Evolutionary conservation across 345 rosid genomes (phyloP), one percentile per base, ranked within the genome.

Genomic region (Eucalyptus albens): DNA sequence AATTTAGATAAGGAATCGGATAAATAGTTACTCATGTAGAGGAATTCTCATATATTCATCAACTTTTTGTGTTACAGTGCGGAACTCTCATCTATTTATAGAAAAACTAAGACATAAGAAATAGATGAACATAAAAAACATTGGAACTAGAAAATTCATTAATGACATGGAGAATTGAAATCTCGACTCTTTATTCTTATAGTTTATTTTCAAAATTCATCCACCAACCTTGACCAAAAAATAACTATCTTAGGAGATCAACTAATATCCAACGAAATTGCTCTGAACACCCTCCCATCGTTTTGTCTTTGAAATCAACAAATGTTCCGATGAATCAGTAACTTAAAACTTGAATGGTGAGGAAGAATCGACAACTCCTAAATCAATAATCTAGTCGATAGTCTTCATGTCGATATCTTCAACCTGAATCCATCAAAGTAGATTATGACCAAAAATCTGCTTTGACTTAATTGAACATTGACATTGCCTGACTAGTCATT

Each of bases 11-110:
- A 53, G 56, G 5, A 53, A 19, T 53, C 1, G 6, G 62, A 56
- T 56, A 22, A 56, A 56, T 56, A 22, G 5, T 22, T 4, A 4
- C 26, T 9, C 29, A 56, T 24, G 62, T 4, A 5, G 12, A 56
- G 62, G 29, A 56, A 56, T 56, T 56, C 62, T 22, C 12, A 4
- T 56, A 56, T 56, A 56, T 56, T 56, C 62, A 56, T 56, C 62
- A 56, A 9, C 27, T 22, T 2, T 56, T 1, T 9, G 3, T 1
- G 27, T 24, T 56, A 56, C 6, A 4, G 6, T 56, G 11, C 0
- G 0, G 13, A 56, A 56, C 1, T 56, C 62, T 56, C 12, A 2
- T 56, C 62, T 56, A 56, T 56, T 56, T 56, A 22, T 22, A 56
- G 13, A 56, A 22, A 53, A 56, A 22, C 27, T 56, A 56, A 56